Evolutionary conservation across 345 rosid species (phyloP).

Genomic region (Aegle marmelos): DNA sequence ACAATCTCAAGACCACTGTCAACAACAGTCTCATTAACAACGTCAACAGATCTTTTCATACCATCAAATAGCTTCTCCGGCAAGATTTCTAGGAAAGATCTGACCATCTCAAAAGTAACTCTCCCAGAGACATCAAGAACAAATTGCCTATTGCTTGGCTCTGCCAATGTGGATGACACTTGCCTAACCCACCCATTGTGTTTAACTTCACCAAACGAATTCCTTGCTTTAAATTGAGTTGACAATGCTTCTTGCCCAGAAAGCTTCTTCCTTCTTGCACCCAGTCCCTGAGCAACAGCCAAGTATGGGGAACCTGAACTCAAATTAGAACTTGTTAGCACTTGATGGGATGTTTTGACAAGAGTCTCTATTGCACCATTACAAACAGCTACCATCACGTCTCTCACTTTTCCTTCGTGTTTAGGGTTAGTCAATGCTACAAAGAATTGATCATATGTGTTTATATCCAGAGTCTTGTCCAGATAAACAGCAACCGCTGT

Average conservation of each 20-base stretch:
- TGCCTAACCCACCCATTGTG: slow-evolving; percentile 46
- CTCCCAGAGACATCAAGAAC: slow-evolving; percentile 70
- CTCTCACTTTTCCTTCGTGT: slow-evolving; percentile 46
- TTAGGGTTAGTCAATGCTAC: slow-evolving; percentile 74
- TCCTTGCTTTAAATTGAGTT: slow-evolving; percentile 7
- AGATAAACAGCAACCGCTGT: slow-evolving; percentile 78
- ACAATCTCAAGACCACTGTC: slow-evolving; percentile 43
- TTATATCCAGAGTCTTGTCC: slow-evolving; percentile 63
- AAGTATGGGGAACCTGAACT: slow-evolving; percentile 4
- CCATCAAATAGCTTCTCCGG: slow-evolving; percentile 48
- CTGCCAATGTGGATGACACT: slow-evolving; percentile 54
- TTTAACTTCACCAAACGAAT: slow-evolving; percentile 10
- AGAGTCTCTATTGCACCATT: slow-evolving; percentile 62
- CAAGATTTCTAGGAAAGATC: slow-evolving; percentile 57
- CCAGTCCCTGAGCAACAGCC: slow-evolving; percentile 20
- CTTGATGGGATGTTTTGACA: slow-evolving; percentile 65
- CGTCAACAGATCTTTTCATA: slow-evolving; percentile 34
- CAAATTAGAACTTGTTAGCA: slow-evolving; percentile 28
- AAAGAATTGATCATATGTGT: slow-evolving; percentile 63
- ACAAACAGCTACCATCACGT: slow-evolving; percentile 52
- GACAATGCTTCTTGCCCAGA: slow-evolving; percentile 14
- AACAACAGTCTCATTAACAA: slow-evolving; percentile 35
- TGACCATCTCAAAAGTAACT: slow-evolving; percentile 65
- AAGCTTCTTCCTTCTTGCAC: neutral
- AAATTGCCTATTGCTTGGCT: slow-evolving; percentile 66